Percentiles rank a stretch among this genome's conserved stretches.
These are phyloP conservation scores for Vanderwaltozyma verrucispora DNA, from an alignment of 805 yeast genomes.

Conservation along the genomic window DNA sequence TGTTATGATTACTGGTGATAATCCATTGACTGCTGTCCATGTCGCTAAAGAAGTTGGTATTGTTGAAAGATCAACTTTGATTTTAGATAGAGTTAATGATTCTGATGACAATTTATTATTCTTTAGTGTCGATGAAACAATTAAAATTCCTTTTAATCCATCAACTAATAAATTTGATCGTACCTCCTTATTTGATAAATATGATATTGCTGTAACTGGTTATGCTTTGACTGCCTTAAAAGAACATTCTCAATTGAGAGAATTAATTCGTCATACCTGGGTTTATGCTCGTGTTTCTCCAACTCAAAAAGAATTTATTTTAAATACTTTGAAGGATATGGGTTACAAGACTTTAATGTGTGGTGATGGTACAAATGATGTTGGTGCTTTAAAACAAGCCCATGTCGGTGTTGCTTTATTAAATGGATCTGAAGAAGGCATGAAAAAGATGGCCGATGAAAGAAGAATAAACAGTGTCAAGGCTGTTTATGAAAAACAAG, in stretches of 20 bases:
- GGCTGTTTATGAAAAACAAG: slow-evolving; percentile 75
- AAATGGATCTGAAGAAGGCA: slow-evolving; percentile 91
- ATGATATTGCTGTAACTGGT: slow-evolving; percentile 90
- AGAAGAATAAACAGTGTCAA: slow-evolving; percentile 54
- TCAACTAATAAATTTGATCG: slow-evolving; percentile 30
- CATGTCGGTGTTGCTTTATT: slow-evolving; percentile 96
- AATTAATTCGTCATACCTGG: slow-evolving; percentile 84
- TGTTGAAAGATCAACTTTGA: slow-evolving; percentile 71
- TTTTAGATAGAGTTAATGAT: slow-evolving; percentile 76
- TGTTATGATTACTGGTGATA: slow-evolving; percentile 98
- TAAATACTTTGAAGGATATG: slow-evolving; percentile 70
- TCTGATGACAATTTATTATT: slow-evolving; percentile 52
- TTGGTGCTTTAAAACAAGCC: slow-evolving; percentile 97
- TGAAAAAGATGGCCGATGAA: slow-evolving; percentile 80
- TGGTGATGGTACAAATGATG: slow-evolving; percentile 99
- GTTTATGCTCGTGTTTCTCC: slow-evolving; percentile 98
- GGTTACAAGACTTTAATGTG: slow-evolving; percentile 96
- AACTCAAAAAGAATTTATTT: slow-evolving; percentile 82
- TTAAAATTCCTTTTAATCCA: slow-evolving; percentile 55
- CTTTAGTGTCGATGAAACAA: slow-evolving; percentile 76
- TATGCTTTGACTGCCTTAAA: slow-evolving; percentile 64
- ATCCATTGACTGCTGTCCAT: slow-evolving; percentile 95
- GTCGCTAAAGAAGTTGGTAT: slow-evolving; percentile 92
- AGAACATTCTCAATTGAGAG: slow-evolving; percentile 58
- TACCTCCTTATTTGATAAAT: slow-evolving; percentile 44